Conservation (phyloP, 139 green algal species). For the Desmodesmus armatus region DNA sequence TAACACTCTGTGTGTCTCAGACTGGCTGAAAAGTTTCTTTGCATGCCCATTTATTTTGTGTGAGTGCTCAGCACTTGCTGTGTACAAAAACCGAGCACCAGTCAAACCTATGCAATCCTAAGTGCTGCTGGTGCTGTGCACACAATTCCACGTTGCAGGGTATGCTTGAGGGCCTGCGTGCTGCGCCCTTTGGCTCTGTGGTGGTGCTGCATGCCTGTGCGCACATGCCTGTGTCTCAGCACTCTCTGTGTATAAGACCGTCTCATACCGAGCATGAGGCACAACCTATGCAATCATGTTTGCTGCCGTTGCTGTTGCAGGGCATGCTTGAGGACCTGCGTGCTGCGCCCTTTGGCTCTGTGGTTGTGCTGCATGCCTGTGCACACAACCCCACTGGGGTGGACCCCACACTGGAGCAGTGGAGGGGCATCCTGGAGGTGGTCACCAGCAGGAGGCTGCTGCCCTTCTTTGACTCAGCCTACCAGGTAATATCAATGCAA, state of each 20-base stretch:
- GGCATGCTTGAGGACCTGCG: slow-evolving; percentile 41
- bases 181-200: slow-evolving; percentile 72
- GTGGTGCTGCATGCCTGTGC: slow-evolving; percentile 93
- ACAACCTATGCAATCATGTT: too few relatives aligned
- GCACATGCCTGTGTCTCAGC: slow-evolving; percentile 58
- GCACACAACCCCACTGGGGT: slow-evolving; percentile 96
- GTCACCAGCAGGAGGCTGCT: slow-evolving; percentile 81
- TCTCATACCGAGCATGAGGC: too few relatives aligned
- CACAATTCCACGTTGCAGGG: too few relatives aligned
- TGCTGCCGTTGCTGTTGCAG: not conserved
- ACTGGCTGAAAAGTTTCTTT: too few relatives aligned
- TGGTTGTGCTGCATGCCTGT: slow-evolving; percentile 92
- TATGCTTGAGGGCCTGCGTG: slow-evolving; percentile 40
- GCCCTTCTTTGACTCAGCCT: slow-evolving; percentile 94
- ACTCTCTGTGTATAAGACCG: too few relatives aligned
- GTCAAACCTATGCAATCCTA: too few relatives aligned
- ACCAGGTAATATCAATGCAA: slow-evolving; percentile 76
- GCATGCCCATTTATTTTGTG: too few relatives aligned
- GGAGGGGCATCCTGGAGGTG: slow-evolving; percentile 71
- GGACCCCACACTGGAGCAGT: slow-evolving; percentile 91
- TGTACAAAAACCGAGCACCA: too few relatives aligned
- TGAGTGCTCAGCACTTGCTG: too few relatives aligned
- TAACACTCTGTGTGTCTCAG: too few relatives aligned
- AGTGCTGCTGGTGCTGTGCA: too few relatives aligned
- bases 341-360: slow-evolving; percentile 67